Percentiles rank a stretch among this genome's conserved stretches.
Conservation (phyloP, 2,329 filamentous ascomycete genomes). For the Plenodomus biglobosus region DNA sequence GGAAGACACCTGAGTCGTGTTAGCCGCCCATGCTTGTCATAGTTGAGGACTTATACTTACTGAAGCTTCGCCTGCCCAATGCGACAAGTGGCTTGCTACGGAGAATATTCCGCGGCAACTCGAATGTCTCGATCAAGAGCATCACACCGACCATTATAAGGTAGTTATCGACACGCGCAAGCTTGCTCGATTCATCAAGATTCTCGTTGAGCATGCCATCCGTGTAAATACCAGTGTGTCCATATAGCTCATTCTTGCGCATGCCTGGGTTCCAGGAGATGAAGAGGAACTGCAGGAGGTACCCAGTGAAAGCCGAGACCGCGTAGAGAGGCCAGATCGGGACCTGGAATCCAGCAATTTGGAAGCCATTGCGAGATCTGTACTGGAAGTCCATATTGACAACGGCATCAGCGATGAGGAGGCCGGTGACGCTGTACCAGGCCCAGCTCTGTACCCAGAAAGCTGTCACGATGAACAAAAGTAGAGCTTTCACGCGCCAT, state of each 20-base stretch:
- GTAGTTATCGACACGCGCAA: slow-evolving; percentile 49
- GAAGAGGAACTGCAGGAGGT: slow-evolving; percentile 49
- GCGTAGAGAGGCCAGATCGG: slow-evolving; percentile 39
- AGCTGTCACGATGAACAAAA: slow-evolving; percentile 48
- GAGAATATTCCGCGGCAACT: slow-evolving; percentile 41
- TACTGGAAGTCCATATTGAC: slow-evolving; percentile 46
- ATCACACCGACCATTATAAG: slow-evolving; percentile 48
- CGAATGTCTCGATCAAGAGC: slow-evolving; percentile 46
- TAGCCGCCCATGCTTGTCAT: slow-evolving; percentile 5
- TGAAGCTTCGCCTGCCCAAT: slow-evolving; percentile 48
- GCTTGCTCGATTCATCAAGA: slow-evolving; percentile 38
- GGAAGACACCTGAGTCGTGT: slow-evolving; percentile 43
- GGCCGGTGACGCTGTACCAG: slow-evolving; percentile 50
- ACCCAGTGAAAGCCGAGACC: slow-evolving; percentile 38
- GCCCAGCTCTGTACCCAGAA: slow-evolving; percentile 54
- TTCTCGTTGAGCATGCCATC: slow-evolving; percentile 42
- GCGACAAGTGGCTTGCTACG: slow-evolving; percentile 39
- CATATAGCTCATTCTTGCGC: slow-evolving; percentile 42
- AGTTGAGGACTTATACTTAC: slow-evolving; percentile 34
- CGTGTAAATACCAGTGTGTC: slow-evolving; percentile 48
- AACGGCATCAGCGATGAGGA: slow-evolving; percentile 53
- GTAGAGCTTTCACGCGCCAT: slow-evolving; percentile 46
- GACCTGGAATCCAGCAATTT: slow-evolving; percentile 12
- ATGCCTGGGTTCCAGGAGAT: slow-evolving; percentile 44
- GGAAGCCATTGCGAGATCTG: slow-evolving; percentile 21